Evolutionary conservation across 2,329 filamentous ascomycete genomes (phyloP).

Genomic region (Pestalotiopsis sp.): DNA sequence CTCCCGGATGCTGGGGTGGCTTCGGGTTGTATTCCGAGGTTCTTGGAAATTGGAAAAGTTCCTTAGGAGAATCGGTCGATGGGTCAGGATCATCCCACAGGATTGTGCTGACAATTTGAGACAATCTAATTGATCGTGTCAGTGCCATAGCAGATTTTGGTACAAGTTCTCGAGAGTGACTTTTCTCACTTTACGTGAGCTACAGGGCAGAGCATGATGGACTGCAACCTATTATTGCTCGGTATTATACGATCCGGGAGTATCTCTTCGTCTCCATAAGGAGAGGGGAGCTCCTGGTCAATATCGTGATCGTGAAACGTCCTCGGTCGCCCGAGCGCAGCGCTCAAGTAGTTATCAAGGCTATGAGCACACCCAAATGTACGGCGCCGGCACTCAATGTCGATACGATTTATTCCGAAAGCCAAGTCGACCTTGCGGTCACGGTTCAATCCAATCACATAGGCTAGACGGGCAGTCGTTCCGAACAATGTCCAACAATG

Average conservation of each 20-base stretch:
- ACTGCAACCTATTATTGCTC: constrained; percentile 16
- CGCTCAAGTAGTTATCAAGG: constrained; percentile 64
- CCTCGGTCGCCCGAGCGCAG: constrained; percentile 60
- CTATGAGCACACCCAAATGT: constrained; percentile 67
- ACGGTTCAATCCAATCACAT: background rate
- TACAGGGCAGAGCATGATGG: constrained; percentile 34
- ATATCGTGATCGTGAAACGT: constrained; percentile 67
- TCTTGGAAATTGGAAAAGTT: constrained; percentile 31
- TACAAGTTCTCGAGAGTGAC: background rate
- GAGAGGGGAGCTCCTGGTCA: constrained; percentile 57
- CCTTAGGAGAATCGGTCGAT: constrained; percentile 37
- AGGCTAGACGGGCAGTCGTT: background rate
- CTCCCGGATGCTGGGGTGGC: constrained; percentile 20
- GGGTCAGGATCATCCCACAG: constrained; percentile 36
- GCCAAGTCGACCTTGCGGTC: background rate
- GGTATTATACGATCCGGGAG: background rate
- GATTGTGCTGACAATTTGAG: constrained; percentile 34
- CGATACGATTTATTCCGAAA: constrained; percentile 28
- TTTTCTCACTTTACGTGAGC: constrained; percentile 34
- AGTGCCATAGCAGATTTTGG: background rate
- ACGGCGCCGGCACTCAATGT: constrained; percentile 38
- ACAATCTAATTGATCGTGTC: constrained; percentile 6
- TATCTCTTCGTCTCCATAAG: constrained; percentile 53
- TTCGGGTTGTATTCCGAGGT: constrained; percentile 14
- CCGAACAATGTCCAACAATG: constrained; percentile 39